phyloP scores from a whole-genome alignment of 257 asterid species.

The Knoxia roxburghii region DNA sequence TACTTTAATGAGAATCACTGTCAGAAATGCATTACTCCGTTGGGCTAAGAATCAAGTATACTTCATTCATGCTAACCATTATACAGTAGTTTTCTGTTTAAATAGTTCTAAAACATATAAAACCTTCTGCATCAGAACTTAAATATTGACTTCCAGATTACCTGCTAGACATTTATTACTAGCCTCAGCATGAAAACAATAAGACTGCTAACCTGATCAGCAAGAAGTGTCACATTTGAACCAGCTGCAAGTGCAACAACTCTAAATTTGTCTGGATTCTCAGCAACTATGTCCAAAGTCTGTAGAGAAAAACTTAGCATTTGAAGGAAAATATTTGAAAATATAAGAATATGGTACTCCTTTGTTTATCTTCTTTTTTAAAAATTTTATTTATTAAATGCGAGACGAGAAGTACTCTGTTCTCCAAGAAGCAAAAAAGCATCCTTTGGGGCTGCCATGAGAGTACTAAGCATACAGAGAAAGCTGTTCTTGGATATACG shows the following conservation, averaged over 20 bases:
- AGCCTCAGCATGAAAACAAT: constrained; percentile 1
- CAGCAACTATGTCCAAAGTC: constrained; percentile 95
- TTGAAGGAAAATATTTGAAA: not conserved
- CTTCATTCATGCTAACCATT: not conserved
- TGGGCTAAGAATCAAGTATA: too few relatives aligned
- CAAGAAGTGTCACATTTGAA: constrained; percentile 94
- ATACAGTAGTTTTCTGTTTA: not conserved
- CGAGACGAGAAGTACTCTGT: not conserved
- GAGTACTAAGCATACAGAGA: too few relatives aligned
- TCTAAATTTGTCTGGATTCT: constrained; percentile 83
- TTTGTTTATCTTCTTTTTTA: not conserved
- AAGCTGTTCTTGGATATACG: too few relatives aligned
- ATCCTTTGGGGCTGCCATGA: not conserved
- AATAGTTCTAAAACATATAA: not conserved
- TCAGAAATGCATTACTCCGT: not conserved
- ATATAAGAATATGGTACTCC: not conserved
- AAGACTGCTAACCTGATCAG: constrained; percentile 67
- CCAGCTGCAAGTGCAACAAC: constrained; percentile 99
- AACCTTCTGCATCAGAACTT: not conserved
- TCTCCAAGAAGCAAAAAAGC: not conserved
- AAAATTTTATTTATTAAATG: not conserved
- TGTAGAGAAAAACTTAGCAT: constrained; percentile 29
- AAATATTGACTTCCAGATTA: not conserved
- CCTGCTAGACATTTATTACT: not conserved
- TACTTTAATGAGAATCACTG: not conserved